Conservation (phyloP, 495 filamentous ascomycete genomes). For the Trichoderma orchidacearum region DNA sequence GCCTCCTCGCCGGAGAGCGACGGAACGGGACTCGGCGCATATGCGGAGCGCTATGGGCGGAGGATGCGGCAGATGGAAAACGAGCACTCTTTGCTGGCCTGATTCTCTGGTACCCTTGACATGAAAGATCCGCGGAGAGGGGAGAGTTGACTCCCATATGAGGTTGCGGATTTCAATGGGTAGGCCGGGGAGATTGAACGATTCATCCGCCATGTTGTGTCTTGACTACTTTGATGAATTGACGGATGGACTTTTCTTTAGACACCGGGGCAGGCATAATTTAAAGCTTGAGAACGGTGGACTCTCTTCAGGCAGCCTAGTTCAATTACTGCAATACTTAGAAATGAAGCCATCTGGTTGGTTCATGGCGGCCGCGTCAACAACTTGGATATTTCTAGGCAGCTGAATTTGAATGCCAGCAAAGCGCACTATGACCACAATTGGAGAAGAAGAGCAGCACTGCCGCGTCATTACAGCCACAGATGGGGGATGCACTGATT, state of each 20-base stretch:
- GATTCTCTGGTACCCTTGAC: constrained; percentile 6
- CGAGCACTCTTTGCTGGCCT: neutral
- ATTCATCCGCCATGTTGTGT: neutral
- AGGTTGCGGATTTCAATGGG: constrained; percentile 16
- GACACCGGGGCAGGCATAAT: no score
- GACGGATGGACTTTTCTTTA: no score
- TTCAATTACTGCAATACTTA: neutral
- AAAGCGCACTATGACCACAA: neutral
- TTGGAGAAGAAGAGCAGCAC: neutral
- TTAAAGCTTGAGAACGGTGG: no score
- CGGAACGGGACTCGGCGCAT: constrained; percentile 14
- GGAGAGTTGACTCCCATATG: constrained; percentile 17
- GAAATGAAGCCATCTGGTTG: neutral
- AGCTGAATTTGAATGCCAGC: neutral
- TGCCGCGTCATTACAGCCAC: neutral
- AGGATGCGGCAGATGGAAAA: constrained; percentile 2
- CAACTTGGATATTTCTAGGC: neutral
- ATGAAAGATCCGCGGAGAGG: constrained; percentile 13
- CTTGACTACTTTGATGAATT: no score
- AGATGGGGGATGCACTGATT: neutral
- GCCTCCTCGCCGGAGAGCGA: constrained; percentile 8
- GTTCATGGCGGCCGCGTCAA: neutral
- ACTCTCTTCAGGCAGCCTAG: neutral
- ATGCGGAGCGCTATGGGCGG: constrained; percentile 12
- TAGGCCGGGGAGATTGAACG: constrained; percentile 10